phyloP scores from a whole-genome alignment of 331 rosid species.

The Cucumis variabilis region DNA sequence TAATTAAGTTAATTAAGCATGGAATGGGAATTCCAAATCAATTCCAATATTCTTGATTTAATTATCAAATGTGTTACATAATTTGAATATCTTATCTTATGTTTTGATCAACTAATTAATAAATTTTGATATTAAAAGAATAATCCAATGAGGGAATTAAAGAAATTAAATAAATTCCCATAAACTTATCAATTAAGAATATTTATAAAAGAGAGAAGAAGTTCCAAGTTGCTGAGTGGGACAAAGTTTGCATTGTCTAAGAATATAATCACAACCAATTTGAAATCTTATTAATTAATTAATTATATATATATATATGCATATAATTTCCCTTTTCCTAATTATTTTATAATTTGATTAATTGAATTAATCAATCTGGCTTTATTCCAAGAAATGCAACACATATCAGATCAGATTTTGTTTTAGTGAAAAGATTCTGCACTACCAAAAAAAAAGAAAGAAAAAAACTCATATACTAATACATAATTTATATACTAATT shows the following conservation, averaged over 20 bases:
- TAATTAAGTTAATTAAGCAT: neutral
- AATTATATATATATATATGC: neutral
- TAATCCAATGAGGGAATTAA: neutral
- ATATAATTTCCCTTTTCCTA: neutral
- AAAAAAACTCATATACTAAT: too few relatives aligned
- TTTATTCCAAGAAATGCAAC: constrained; percentile 17
- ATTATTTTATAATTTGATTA: neutral
- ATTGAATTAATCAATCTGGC: neutral
- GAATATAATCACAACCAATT: constrained; percentile 30
- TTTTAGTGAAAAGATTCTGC: constrained; percentile 22
- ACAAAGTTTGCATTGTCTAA: constrained; percentile 17
- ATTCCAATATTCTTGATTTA: neutral
- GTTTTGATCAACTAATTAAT: too few relatives aligned
- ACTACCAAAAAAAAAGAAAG: neutral
- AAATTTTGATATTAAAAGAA: neutral
- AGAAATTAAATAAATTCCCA: neutral
- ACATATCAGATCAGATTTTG: neutral
- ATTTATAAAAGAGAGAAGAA: neutral
- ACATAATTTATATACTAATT: neutral
- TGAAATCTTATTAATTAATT: constrained; percentile 14
- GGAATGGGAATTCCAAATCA: neutral
- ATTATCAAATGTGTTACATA: neutral
- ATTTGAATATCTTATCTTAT: neutral
- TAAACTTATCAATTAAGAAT: neutral
- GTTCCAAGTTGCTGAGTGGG: constrained; percentile 20